Percentiles rank a stretch among this genome's conserved stretches.
Conservation (phyloP, 1,139 yeast species). For the Taiozyma onychis region DNA sequence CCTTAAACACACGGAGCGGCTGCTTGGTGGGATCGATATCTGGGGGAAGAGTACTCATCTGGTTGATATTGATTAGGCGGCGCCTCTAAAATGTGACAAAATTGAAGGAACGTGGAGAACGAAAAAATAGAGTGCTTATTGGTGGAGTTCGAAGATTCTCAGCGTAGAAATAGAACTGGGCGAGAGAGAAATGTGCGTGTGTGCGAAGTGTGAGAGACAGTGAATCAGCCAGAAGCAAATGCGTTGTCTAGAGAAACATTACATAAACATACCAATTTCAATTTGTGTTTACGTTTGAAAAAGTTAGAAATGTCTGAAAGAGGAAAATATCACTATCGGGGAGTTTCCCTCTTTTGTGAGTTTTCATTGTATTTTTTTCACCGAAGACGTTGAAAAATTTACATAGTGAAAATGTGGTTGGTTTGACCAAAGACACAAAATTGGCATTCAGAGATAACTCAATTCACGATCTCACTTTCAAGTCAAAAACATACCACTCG, state of each 20-base stretch:
- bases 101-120: not conserved
- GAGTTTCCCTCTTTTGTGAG: not conserved
- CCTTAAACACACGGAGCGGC: constrained; percentile 27
- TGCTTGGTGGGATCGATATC: constrained; percentile 24
- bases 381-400: not conserved
- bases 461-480: not conserved
- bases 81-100: not conserved
- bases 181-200: not conserved
- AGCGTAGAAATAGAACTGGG: not conserved
- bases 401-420: not conserved
- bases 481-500: not conserved
- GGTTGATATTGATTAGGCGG: not conserved
- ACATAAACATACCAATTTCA: too few relatives aligned
- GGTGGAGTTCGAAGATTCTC: not conserved
- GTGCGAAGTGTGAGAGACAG: not conserved
- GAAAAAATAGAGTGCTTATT: not conserved
- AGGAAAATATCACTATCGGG: not conserved
- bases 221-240: not conserved
- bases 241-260: not conserved
- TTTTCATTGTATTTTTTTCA: not conserved
- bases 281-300: not conserved
- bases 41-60: constrained; percentile 23
- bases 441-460: not conserved
- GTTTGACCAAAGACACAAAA: not conserved
- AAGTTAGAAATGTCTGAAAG: not conserved